Base-by-base conservation (phyloP, 192 early-diverging fungal species). In the Geranomyces michiganensis region DNA sequence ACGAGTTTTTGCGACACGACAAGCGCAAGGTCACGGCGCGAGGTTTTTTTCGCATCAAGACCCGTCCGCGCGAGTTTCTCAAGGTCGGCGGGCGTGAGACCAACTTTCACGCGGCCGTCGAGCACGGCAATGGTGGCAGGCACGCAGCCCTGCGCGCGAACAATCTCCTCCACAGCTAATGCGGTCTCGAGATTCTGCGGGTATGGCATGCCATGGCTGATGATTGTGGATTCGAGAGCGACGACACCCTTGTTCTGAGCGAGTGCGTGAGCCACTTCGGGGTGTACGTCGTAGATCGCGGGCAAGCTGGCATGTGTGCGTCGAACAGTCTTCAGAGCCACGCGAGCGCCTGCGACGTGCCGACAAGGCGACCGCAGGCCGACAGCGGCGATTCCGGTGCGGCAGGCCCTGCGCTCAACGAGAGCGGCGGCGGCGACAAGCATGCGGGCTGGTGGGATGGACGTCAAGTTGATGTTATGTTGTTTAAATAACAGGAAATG, bases 191-290 rank as follows among this genome's bases (percentile, higher is more conserved):
- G 79, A 81, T 99, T 99, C 48, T 90, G 87, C 24, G 95, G 95
- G 79, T 91, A 95, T 10, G 94, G 94, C 93, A 98, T 94, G 27
- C 93, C 96, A 78, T 98, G 96, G 70, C 91, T 91, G 71, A 98
- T 96, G 67, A 98, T 97, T 19, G 95, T 97, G 0, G 92, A 94
- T 76, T 98, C 95, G 9, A 97, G 80, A 0, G 95, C 95, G 29
- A 97, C 95, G 1, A 97, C 85, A 1, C 94, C 93, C 56, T 76
- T 77, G 27, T 82, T 78, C 19, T 78, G 63, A 12, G 61, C 59
- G n/a, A 97, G 77, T 0, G 95, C 93, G 8, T 60, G 59, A 19
- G 61, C 43, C 10, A 94, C 88, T 43, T 56, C 56, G 10, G 75
- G 70, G 26, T 56, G 58, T 7, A 73, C 21, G 46, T 73, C 66